Conservation (phyloP, 176 grass and related monocot species). For the Puccinellia tenuiflora region DNA sequence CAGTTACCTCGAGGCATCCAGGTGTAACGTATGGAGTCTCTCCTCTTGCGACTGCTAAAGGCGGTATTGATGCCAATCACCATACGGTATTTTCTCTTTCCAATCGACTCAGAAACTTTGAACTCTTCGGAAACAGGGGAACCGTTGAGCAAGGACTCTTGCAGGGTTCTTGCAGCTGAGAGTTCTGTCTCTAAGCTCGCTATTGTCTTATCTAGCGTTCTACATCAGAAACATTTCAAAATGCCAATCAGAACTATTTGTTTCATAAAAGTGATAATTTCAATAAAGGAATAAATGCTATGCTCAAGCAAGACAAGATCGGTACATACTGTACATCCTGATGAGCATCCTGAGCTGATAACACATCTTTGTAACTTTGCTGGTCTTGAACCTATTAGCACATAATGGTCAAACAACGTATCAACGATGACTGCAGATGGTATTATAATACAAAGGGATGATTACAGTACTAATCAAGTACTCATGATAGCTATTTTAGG, state of each 20-base stretch:
- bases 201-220: constrained; percentile 78
- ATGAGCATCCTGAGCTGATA: constrained; percentile 48
- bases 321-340: constrained; percentile 62
- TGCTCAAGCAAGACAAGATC: background rate
- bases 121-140: constrained; percentile 68
- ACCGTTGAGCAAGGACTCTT: constrained; percentile 77
- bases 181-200: constrained; percentile 87
- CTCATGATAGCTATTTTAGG: background rate
- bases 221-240: constrained; percentile 17
- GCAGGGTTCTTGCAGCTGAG: constrained; percentile 62
- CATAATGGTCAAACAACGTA: constrained; percentile 3
- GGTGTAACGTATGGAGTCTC: constrained; percentile 94
- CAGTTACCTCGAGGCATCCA: constrained; percentile 95
- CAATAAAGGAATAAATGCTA: background rate
- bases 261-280: background rate
- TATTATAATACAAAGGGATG: background rate
- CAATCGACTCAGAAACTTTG: constrained; percentile 50
- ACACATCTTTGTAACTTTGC: constrained; percentile 43
- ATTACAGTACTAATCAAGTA: background rate
- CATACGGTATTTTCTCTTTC: constrained; percentile 72
- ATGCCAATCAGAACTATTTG: background rate
- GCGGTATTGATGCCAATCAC: constrained; percentile 95
- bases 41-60: constrained; percentile 85
- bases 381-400: constrained; percentile 43
- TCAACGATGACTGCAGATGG: background rate